Base-by-base conservation (phyloP, 306 rosid species). In the Lathyrus aphaca region DNA sequence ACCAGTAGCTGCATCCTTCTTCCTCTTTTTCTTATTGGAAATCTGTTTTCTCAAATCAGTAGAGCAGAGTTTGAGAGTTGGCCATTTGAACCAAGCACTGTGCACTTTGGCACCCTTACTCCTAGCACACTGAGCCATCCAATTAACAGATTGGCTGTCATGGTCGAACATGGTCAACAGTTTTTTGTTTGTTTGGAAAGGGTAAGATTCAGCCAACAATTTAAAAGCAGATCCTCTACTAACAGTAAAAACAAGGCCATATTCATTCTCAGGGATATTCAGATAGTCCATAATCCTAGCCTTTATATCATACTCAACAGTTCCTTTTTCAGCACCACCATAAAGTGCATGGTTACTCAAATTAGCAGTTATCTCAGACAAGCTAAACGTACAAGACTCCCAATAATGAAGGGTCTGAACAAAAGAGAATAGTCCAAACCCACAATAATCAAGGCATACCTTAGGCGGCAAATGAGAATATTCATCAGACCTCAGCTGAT, bases 371-470 rank as follows among this genome's bases (percentile, higher is more conserved):
- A 93, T 90, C 78, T 93, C 97, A 78, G 97, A 88, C 86, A 93
- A 80, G 75, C 98, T 93, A 87, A 93, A 93, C 3, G 98, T 93
- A 67, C 87, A 90, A 16, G 98, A 93, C 66, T 93, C 98, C 98
- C 97, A 90, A 55, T 90, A 84, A 14, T 93, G 98, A 74, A 90
- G 78, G 13, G 98, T 90, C 88, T 93, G 98, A 73, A 88, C 84
- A 63, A 82, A 87, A 62, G 98, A 93, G 73, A 93, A 93, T 37
- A 93, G 90, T 13, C 98, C 98, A 70, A 90, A 93, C 48, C 98
- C 98, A 82, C 98, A 93, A 77, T 93, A 93, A 76, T 93, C 98
- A 66, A 93, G 98, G 90, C 97, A 90, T 85, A 90, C 98, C 98
- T 90, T 93, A 0, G 91, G 91, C 0, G 86, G 79, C 62, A 90